Conservation (phyloP, 257 asterid genomes). For the Rhazya stricta region DNA sequence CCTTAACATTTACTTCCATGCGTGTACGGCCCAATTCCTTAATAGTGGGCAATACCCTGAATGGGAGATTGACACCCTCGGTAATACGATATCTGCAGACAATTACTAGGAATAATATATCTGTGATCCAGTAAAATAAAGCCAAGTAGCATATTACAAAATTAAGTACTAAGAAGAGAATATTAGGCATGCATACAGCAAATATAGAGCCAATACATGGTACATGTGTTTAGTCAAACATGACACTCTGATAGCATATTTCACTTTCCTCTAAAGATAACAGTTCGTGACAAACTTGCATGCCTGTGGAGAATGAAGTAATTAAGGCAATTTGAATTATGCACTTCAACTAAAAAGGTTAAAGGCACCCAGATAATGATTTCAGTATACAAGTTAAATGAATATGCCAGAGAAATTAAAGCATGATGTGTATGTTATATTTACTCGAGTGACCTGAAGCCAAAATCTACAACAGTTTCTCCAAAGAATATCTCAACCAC, state of each 20-base stretch:
- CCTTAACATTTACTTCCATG: constrained; percentile 99
- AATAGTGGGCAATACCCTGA: constrained; percentile 95
- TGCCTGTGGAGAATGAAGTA: background rate
- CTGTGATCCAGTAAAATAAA: background rate
- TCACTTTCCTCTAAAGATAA: background rate
- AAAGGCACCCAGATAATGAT: background rate
- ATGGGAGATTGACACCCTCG: constrained; percentile 99
- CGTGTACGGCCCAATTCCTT: constrained; percentile 99
- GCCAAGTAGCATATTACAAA: background rate
- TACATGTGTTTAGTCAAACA: background rate
- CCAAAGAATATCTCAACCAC: background rate
- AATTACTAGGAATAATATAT: constrained; percentile 17
- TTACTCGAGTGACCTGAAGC: background rate
- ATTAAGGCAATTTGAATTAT: background rate
- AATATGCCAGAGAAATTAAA: background rate
- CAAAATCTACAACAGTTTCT: background rate
- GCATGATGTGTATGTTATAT: background rate
- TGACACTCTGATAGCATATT: background rate
- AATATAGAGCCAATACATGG: background rate
- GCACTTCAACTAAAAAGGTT: background rate
- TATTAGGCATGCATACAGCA: background rate
- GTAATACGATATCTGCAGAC: constrained; percentile 82
- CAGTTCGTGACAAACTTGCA: background rate
- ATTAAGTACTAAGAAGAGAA: background rate
- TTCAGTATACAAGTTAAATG: background rate